A percentile compares a stretch with the other conserved stretches of the same genome.
Evolutionary conservation across 1,284 basidiomycete species (phyloP).

Genomic region (Irpex sp.): DNA sequence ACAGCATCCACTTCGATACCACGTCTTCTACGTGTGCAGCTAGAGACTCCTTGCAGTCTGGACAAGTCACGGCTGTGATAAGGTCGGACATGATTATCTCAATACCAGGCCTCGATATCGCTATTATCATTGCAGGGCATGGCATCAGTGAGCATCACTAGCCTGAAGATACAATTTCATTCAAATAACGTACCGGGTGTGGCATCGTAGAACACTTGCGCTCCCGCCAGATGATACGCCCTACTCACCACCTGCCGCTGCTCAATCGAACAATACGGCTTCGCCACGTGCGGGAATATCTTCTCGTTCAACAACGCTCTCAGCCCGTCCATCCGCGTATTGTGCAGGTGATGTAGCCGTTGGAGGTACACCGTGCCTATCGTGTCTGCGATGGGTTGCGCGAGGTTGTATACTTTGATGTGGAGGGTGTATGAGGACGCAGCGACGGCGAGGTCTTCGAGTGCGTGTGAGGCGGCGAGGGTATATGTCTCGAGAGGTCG

Average conservation of each 20-base stretch:
- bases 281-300: constrained; percentile 26
- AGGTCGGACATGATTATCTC: neutral
- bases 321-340: constrained; percentile 30
- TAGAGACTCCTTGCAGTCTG: neutral
- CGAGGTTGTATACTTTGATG: constrained; percentile 24
- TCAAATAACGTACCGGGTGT: too few species aligned
- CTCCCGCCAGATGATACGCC: neutral
- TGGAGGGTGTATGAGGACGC: constrained; percentile 31
- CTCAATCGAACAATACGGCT: constrained; percentile 20
- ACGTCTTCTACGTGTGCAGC: neutral
- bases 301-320: constrained; percentile 30
- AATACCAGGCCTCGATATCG: neutral
- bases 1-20: neutral
- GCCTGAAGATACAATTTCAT: too few species aligned
- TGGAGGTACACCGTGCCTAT: constrained; percentile 37
- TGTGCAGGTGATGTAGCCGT: constrained; percentile 35
- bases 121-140: too few species aligned
- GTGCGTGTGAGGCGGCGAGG: constrained; percentile 27
- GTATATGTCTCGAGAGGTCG: constrained; percentile 32
- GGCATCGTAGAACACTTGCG: neutral
- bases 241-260: constrained; percentile 24
- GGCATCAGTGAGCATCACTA: too few species aligned
- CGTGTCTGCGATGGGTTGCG: constrained; percentile 27
- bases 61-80: neutral
- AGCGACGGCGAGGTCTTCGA: constrained; percentile 30